Evolutionary conservation across 768 basidiomycete genomes (phyloP), one percentile per base, ranked within the genome.

Genomic region (Phanerochaete sordida): DNA sequence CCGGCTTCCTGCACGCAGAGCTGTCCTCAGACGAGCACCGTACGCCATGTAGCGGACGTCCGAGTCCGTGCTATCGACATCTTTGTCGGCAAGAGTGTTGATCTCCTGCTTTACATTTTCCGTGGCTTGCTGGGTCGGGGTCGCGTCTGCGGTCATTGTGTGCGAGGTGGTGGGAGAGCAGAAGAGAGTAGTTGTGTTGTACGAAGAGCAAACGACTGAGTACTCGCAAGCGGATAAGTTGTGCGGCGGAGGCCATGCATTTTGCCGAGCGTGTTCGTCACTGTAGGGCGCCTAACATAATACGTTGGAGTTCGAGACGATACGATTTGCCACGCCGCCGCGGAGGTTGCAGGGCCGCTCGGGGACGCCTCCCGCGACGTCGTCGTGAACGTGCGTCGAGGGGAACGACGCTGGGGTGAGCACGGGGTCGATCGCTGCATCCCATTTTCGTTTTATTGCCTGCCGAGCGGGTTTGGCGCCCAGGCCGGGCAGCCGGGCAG

Each of bases 31-130:
- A 59, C 91, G 87, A 30, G 89, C 85, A 70, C 82, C 88, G 69
- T 92, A 93, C 5, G 90, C 90, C 76, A 87, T 75, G 67, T 90
- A 89, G 21, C 88, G 82, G 43, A 88, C 65, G 8, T 87, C 82
- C 0, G 87, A 85, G 68, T 92, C 87, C 21, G 81, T 84, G 15
- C 82, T 83, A 73, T 88, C 83, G 28, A 76, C 84, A 74, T 89
- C 71, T 58, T 81, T 75, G 67, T 88, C 86, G 3, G 84, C 85
- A 60, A 91, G 81, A 15, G 74, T 69, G 62, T 83, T 77, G 12
- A 88, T 77, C 58, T 82, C 79, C 23, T 80, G 70, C 19, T 56
- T 80, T 75, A 21, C 39, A 12, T 81, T 81, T 57, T 72, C 57
- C 27, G 54, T 30, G 19, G 70, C 68, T 19, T n/a, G n/a, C 33